phyloP scores from a whole-genome alignment of 192 early-diverging fungal genomes.

The Backusella liffmaniae region DNA sequence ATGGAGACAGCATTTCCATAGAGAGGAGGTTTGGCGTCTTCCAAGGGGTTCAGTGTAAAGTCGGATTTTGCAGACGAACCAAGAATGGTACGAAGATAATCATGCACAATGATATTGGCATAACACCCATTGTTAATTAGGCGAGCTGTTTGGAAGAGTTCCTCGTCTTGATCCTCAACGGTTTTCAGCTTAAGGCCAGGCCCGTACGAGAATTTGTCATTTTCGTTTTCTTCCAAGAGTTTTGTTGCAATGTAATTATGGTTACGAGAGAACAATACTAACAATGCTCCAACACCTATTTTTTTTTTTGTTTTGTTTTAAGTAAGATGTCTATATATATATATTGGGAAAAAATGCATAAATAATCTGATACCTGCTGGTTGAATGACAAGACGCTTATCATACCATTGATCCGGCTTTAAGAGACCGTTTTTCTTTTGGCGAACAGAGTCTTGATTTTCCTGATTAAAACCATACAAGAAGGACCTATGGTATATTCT shows the following conservation, averaged over 20 bases:
- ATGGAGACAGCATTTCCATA: constrained; percentile 43
- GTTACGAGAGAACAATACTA: constrained; percentile 50
- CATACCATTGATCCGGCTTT: constrained; percentile 26
- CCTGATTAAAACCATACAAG: constrained; percentile 39
- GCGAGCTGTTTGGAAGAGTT: constrained; percentile 51
- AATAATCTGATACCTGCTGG: constrained; percentile 15
- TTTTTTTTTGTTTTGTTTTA: not conserved
- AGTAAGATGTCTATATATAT: not conserved
- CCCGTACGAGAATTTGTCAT: constrained; percentile 37
- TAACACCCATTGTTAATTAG: constrained; percentile 47
- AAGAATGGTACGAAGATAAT: constrained; percentile 48
- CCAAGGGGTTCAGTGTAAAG: constrained; percentile 33
- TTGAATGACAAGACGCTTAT: constrained; percentile 26
- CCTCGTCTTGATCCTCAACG: constrained; percentile 39
- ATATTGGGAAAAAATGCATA: not conserved
- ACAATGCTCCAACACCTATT: constrained; percentile 30
- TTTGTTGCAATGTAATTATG: constrained; percentile 51
- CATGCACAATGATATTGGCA: constrained; percentile 39
- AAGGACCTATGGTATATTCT: constrained; percentile 11
- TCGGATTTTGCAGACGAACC: constrained; percentile 29
- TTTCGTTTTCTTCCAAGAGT: constrained; percentile 37
- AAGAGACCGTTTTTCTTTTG: constrained; percentile 22
- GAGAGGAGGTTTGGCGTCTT: not conserved
- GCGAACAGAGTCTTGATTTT: constrained; percentile 29
- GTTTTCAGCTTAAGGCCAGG: not conserved